phyloP scores from a whole-genome alignment of 169 alveolate species.

The Babesia ovata region DNA sequence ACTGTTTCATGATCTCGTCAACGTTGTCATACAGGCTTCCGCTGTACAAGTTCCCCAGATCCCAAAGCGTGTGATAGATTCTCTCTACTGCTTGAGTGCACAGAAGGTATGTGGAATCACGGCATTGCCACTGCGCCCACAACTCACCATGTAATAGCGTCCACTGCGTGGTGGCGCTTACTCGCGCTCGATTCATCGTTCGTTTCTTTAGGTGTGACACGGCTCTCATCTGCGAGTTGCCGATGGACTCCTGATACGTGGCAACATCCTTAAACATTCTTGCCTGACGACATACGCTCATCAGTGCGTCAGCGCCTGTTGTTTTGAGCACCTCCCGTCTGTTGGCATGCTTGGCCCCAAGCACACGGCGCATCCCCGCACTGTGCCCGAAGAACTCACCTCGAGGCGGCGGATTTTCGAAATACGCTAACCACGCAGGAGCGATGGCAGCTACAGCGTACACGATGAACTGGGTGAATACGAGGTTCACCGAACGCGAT shows the following conservation, averaged over 20 bases:
- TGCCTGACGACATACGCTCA: too few species aligned
- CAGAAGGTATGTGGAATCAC: conserved; percentile 19
- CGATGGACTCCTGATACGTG: neutral
- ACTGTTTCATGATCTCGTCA: conserved; percentile 13
- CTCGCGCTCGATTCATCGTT: neutral
- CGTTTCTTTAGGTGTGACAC: neutral
- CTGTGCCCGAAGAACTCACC: neutral
- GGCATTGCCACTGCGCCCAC: conserved; percentile 46
- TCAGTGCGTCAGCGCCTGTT: neutral
- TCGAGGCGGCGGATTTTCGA: neutral
- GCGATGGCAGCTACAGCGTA: conserved; percentile 11
- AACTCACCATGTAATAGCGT: conserved; percentile 5
- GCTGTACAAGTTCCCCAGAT: conserved; percentile 6
- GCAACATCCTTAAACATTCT: neutral
- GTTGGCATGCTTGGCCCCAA: neutral
- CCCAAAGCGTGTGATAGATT: neutral
- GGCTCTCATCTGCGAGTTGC: neutral
- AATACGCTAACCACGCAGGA: conserved; percentile 1
- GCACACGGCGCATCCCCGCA: neutral
- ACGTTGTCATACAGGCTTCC: conserved; percentile 10
- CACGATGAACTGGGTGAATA: neutral
- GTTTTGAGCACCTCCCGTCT: conserved; percentile 8
- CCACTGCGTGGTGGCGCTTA: conserved; percentile 18
- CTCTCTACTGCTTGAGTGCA: conserved; percentile 2
- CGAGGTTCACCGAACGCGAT: neutral